phyloP scores from a whole-genome alignment of 805 yeast genomes.

The Kazachstania taianensis region DNA sequence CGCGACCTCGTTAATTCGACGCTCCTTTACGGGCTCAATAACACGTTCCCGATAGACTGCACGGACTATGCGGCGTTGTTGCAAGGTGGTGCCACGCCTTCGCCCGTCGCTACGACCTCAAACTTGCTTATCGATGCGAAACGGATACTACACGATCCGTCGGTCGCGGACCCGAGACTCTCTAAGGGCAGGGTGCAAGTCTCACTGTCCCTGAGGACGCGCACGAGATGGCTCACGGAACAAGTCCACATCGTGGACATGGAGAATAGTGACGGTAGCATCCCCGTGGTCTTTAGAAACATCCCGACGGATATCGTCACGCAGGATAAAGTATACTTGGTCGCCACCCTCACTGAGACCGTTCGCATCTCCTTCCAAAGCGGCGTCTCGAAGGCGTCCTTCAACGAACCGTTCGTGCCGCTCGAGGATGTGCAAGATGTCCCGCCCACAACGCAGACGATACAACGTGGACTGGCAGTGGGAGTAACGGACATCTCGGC shows the following conservation, averaged over 20 bases:
- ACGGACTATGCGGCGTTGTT: too few species aligned
- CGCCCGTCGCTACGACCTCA: constrained; percentile 10
- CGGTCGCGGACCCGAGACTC: constrained; percentile 52
- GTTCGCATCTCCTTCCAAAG: constrained; percentile 30
- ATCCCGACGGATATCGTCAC: constrained; percentile 56
- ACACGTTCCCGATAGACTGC: constrained; percentile 49
- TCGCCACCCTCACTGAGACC: constrained; percentile 65
- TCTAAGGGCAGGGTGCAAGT: constrained; percentile 53
- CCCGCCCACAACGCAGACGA: constrained; percentile 11
- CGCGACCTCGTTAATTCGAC: constrained; percentile 58
- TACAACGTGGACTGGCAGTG: constrained; percentile 75
- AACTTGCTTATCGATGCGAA: constrained; percentile 72
- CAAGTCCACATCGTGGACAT: constrained; percentile 63
- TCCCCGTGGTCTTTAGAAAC: constrained; percentile 50
- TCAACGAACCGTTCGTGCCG: constrained; percentile 19
- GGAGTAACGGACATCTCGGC: constrained; percentile 83
- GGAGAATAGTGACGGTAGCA: constrained; percentile 36
- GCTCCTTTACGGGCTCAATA: constrained; percentile 58
- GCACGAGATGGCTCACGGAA: constrained; percentile 59
- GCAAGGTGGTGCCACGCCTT: too few species aligned
- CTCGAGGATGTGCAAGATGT: constrained; percentile 10
- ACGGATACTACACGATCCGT: constrained; percentile 51
- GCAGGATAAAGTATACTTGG: constrained; percentile 59
- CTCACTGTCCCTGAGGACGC: constrained; percentile 58
- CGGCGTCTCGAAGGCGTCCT: constrained; percentile 10